Evolutionary conservation across 2,329 filamentous ascomycete species (phyloP).

Genomic region (Ceratocystis smalleyi): DNA sequence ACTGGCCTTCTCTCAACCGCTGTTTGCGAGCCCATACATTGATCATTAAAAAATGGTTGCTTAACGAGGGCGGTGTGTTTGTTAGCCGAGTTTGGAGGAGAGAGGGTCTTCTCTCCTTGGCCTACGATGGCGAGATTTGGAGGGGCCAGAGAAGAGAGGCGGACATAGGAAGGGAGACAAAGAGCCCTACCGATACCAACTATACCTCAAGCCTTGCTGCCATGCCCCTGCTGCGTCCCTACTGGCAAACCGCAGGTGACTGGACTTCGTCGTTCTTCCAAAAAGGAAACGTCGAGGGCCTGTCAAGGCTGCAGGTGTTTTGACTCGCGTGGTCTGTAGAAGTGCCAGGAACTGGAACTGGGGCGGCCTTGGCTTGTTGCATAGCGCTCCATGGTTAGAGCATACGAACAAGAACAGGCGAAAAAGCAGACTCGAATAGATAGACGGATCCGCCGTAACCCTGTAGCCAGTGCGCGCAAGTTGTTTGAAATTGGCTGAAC

Average conservation of each 20-base stretch:
- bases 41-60: not conserved
- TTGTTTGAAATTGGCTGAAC: slow-evolving; percentile 3
- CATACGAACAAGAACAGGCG: not conserved
- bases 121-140: not conserved
- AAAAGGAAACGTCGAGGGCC: not conserved
- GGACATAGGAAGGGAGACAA: not conserved
- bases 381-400: not conserved
- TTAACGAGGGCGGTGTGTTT: slow-evolving; percentile 1
- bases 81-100: not conserved
- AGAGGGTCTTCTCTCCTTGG: not conserved
- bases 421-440: not conserved
- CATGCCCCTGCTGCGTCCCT: not conserved
- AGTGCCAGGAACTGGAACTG: not conserved
- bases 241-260: not conserved
- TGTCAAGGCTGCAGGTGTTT: not conserved
- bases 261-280: not conserved
- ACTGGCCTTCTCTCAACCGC: no score
- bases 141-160: not conserved
- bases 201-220: not conserved
- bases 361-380: not conserved
- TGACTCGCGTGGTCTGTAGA: not conserved
- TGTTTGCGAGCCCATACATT: no score
- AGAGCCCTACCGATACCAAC: no score
- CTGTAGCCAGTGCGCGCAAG: not conserved
- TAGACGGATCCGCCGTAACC: not conserved